Base-by-base conservation (phyloP, 192 early-diverging fungal species). In the Backusella mclennaniae region DNA sequence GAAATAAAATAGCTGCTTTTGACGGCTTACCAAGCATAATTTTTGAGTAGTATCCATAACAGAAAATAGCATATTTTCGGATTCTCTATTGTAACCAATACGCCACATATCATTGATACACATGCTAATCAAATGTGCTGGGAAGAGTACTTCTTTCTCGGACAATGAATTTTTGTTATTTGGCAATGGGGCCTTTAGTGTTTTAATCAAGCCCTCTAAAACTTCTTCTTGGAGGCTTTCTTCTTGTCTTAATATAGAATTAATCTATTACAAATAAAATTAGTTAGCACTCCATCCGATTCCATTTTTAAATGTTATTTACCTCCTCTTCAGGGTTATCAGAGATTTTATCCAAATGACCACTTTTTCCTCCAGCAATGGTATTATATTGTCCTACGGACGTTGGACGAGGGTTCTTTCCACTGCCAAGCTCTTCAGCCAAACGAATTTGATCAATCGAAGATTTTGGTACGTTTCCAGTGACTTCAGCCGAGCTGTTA, bases 121-220 rank as follows among this genome's bases (percentile, higher is more conserved):
- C 76, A 91, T 84, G 21, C 93, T 94, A 74, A 98, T 96, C 42
- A 98, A 78, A 72, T 98, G 96, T n/a, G 98, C 94, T 0, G 97
- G 96, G 92, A 97, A 97, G 81, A 98, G 89, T 46, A 98, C 92
- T 77, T 96, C 95, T 84, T 91, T 93, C 80, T 83, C 83, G 68
- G 83, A 91, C 23, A 91, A 94, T 77, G 92, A 83, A 36, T 89
- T 90, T 75, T 94, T 91, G 1, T 88, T 85, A 76, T 84, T 91
- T 67, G 93, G 94, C 35, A 95, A 84, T 14, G 96, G 97, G 73
- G 97, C 95, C 76, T 94, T 93, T 41, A 98, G 85, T 79, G 92
- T 92, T 77, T 91, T 93, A 66, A 99, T 91, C 26, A 99, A 87
- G 41, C 94, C 92, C 68, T 94, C 91, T 23, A 97, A 83, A 31